phyloP scores from a whole-genome alignment of 1,284 basidiomycete genomes.

The Heterobasidion occidentale region DNA sequence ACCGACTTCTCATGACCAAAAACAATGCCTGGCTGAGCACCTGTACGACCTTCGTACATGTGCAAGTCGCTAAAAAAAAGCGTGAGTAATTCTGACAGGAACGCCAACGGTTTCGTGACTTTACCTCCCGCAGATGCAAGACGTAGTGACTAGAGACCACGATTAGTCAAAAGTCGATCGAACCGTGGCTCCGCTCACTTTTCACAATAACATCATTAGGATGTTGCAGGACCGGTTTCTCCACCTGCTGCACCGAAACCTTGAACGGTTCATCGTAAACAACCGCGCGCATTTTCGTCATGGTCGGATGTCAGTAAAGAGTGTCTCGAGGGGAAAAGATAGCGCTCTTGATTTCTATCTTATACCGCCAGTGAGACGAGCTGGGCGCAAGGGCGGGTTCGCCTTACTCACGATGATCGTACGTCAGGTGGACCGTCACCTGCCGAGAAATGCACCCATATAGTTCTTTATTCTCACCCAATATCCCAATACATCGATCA shows the following conservation, averaged over 20 bases:
- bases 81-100: background rate
- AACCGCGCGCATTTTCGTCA: constrained; percentile 35
- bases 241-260: constrained; percentile 34
- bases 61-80: constrained; percentile 34
- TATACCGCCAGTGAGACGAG: background rate
- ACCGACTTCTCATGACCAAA: constrained; percentile 47
- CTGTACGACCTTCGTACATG: constrained; percentile 50
- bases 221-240: constrained; percentile 37
- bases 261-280: constrained; percentile 41
- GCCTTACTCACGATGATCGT: background rate
- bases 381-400: background rate
- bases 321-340: background rate
- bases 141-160: constrained; percentile 33
- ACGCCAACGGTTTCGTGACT: background rate
- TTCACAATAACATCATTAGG: constrained; percentile 44
- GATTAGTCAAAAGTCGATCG: background rate
- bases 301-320: background rate
- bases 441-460: background rate
- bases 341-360: background rate
- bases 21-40: constrained; percentile 38
- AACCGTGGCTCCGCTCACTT: constrained; percentile 17
- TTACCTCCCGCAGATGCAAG: constrained; percentile 42
- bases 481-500: too few relatives aligned
- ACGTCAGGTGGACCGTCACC: too few relatives aligned
- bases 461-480: background rate